Evolutionary conservation across 2,329 filamentous ascomycete species (phyloP), one percentile per base, ranked within the genome.

Genomic region (Microthyrium microscopicum): DNA sequence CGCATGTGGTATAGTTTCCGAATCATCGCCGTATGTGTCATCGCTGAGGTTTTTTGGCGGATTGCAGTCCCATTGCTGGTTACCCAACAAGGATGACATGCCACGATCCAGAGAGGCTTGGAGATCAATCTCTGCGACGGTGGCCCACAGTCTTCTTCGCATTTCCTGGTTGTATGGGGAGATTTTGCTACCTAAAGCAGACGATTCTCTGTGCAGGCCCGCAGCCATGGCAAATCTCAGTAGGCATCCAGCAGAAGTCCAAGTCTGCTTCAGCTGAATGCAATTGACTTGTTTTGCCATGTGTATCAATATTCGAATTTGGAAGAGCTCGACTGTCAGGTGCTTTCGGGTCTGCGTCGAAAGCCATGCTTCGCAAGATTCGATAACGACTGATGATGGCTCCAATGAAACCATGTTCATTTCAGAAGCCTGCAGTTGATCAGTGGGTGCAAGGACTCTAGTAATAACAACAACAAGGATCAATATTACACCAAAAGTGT

Each of bases 121-220:
- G 2, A 70, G 46, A 35, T 73, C 68, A 18, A 72, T 48, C 41
- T 73, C 67, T 7, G 66, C 49, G 7, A 70, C 64, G 1, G 68
- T 69, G 2, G 55, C 57, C 69, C 69, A 73, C 3, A 73, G 49
- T 27, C 68, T 57, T 33, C 64, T 57, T 33, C 68, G 60, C 59
- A 68, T 62, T 37, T 67, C 61, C 34, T 61, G 58, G 26, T 67
- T 61, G 20, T 63, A 62, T 3, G 53, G 46, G 3, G 48, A 44
- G 4, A 51, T 46, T 17, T 34, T 45, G 37, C 52, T 41, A 40
- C 55, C 38, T 42, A 55, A 40, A 4, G 47, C 50, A 3, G 41
- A 38, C 1, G 62, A 57, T 30, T 66, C 56, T 13, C 64, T 56
- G 42, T 72, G 67, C 29, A 69, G 56, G 1, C 68, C 67, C 11